These are phyloP conservation scores for Boletales sp. DNA, from an alignment of 768 basidiomycete species.

Conservation along the genomic window DNA sequence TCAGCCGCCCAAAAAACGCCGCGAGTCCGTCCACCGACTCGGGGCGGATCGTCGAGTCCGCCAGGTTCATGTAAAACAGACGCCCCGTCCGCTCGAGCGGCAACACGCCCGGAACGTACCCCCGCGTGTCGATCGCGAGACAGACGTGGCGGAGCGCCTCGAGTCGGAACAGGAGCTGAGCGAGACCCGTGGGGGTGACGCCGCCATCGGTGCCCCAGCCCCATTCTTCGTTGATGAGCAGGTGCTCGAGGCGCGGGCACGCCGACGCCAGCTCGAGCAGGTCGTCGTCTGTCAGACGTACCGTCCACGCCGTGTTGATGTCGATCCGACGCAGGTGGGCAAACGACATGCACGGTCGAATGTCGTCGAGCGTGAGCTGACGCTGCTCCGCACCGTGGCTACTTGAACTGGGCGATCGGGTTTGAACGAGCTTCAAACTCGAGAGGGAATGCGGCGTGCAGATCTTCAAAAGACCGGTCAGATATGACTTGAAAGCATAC, in stretches of 20 bases:
- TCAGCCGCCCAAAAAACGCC: constrained; percentile 14
- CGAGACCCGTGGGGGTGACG: constrained; percentile 17
- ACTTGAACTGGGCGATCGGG: not conserved
- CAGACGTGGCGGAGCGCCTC: not conserved
- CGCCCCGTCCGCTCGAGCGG: not conserved
- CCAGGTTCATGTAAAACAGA: constrained; percentile 13
- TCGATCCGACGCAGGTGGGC: constrained; percentile 8
- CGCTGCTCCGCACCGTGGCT: not conserved
- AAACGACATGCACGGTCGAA: constrained; percentile 15
- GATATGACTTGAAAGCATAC: constrained; percentile 3
- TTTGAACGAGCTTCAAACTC: constrained; percentile 9
- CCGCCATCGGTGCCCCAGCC: constrained; percentile 17
- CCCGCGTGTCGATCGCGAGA: constrained; percentile 12
- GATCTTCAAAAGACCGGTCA: constrained; percentile 3
- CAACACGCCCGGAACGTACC: not conserved
- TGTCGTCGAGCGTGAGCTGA: constrained; percentile 17
- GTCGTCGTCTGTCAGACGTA: constrained; percentile 10
- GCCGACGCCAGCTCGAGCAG: constrained; percentile 12
- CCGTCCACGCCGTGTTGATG: constrained; percentile 8
- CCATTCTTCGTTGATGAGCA: constrained; percentile 17
- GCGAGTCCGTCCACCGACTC: constrained; percentile 14
- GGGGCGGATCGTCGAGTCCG: constrained; percentile 15
- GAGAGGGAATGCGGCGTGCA: constrained; percentile 4
- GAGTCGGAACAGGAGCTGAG: constrained; percentile 10
- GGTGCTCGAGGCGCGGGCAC: constrained; percentile 14